Evolutionary conservation across 352 stramenopile genomes (phyloP).

Genomic region (Phytophthora europaea): DNA sequence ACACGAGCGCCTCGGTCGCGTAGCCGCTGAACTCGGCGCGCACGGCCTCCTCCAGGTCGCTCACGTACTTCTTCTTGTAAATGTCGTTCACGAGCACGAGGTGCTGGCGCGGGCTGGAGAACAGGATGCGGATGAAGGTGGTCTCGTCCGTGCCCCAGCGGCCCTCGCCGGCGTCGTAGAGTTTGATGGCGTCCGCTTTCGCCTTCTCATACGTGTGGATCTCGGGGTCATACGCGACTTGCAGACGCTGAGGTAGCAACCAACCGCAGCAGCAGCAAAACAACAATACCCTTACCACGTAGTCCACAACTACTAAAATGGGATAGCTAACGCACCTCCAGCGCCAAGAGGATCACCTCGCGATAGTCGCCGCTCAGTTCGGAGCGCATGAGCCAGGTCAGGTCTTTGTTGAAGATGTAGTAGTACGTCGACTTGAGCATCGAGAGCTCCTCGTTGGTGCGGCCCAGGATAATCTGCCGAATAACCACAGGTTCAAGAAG

Average conservation of each 20-base stretch:
- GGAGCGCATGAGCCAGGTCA: slow-evolving; percentile 69
- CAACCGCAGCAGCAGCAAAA: not conserved
- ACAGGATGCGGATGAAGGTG: slow-evolving; percentile 68
- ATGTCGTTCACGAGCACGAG: slow-evolving; percentile 67
- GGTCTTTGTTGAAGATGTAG: slow-evolving; percentile 80
- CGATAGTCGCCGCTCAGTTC: slow-evolving; percentile 78
- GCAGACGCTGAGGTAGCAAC: slow-evolving; percentile 28
- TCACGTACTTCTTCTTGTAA: slow-evolving; percentile 79
- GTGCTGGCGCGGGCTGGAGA: slow-evolving; percentile 69
- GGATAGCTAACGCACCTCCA: slow-evolving; percentile 49
- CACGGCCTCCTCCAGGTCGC: slow-evolving; percentile 62
- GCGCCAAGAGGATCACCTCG: slow-evolving; percentile 67
- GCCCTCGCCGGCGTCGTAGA: slow-evolving; percentile 79
- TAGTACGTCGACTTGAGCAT: slow-evolving; percentile 84
- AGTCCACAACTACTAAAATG: not conserved
- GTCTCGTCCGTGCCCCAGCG: slow-evolving; percentile 83
- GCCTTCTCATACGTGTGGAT: slow-evolving; percentile 70
- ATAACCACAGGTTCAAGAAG: not conserved
- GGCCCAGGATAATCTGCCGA: slow-evolving; percentile 69
- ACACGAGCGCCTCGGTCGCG: slow-evolving; percentile 66
- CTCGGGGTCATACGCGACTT: slow-evolving; percentile 55
- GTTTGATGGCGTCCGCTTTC: slow-evolving; percentile 61
- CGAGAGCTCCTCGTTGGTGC: slow-evolving; percentile 76
- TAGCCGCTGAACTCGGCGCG: slow-evolving; percentile 77
- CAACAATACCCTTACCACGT: not conserved